Conservation (phyloP, 2,329 filamentous ascomycete genomes). For the Diaporthe ampelina region DNA sequence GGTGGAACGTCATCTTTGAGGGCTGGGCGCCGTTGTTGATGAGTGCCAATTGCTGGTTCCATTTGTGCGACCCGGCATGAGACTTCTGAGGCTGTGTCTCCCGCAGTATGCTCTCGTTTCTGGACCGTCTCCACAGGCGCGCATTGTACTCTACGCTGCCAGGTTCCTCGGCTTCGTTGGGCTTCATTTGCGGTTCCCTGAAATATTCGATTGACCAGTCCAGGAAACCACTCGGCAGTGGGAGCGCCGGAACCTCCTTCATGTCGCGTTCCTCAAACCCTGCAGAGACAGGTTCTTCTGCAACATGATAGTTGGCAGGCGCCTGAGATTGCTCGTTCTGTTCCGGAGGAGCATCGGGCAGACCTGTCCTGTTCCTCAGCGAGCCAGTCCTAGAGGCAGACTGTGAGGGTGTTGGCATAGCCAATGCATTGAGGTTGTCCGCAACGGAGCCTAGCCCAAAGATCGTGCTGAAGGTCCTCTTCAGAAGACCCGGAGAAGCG, state of each 20-base stretch:
- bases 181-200: slow-evolving; percentile 97
- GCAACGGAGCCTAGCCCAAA: slow-evolving; percentile 70
- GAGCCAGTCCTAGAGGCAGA: slow-evolving; percentile 52
- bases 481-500: slow-evolving; percentile 70
- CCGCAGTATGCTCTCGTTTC: slow-evolving; percentile 92
- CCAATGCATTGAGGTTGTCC: slow-evolving; percentile 52
- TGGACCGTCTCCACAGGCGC: slow-evolving; percentile 89
- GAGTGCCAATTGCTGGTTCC: slow-evolving; percentile 86
- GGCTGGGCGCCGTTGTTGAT: slow-evolving; percentile 93
- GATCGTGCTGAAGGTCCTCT: slow-evolving; percentile 74
- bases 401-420: slow-evolving; percentile 50
- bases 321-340: slow-evolving; percentile 78
- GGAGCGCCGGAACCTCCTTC: slow-evolving; percentile 73
- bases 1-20: slow-evolving; percentile 94
- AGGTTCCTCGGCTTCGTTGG: slow-evolving; percentile 94
- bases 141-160: slow-evolving; percentile 97
- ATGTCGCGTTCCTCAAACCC: slow-evolving; percentile 76
- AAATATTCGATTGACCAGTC: slow-evolving; percentile 99
- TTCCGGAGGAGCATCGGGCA: slow-evolving; percentile 73
- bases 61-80: slow-evolving; percentile 85
- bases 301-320: slow-evolving; percentile 80
- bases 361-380: slow-evolving; percentile 55
- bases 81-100: slow-evolving; percentile 96
- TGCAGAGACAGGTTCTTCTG: slow-evolving; percentile 84
- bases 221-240: slow-evolving; percentile 85